phyloP scores from a whole-genome alignment of 805 yeast genomes.

The Pichia deserticola region DNA sequence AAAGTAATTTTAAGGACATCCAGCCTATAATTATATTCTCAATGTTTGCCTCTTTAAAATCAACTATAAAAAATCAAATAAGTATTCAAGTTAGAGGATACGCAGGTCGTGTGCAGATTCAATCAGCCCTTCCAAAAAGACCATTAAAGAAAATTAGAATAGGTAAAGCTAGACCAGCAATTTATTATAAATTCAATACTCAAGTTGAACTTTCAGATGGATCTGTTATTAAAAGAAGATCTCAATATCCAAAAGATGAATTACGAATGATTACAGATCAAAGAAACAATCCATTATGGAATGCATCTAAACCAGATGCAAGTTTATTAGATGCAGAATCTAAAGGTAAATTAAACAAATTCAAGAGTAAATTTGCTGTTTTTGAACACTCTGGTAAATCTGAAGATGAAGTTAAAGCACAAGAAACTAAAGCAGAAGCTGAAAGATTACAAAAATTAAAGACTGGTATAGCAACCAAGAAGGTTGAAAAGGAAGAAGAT shows the following conservation, averaged over 20 bases:
- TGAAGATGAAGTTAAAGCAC: constrained; percentile 21
- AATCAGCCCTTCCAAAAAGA: constrained; percentile 34
- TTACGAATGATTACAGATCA: constrained; percentile 81
- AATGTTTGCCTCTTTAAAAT: not conserved
- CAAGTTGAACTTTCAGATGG: constrained; percentile 92
- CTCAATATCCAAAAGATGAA: constrained; percentile 85
- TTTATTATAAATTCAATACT: constrained; percentile 84
- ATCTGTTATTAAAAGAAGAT: constrained; percentile 72
- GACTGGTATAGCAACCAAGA: constrained; percentile 21
- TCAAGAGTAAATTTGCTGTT: constrained; percentile 57
- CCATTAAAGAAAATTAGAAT: constrained; percentile 60
- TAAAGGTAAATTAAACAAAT: constrained; percentile 70
- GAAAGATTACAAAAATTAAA: constrained; percentile 24
- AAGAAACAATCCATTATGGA: constrained; percentile 83
- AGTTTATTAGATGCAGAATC: constrained; percentile 72
- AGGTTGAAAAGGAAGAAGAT: constrained; percentile 17
- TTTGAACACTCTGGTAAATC: constrained; percentile 34
- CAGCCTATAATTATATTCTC: no score
- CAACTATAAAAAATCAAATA: not conserved
- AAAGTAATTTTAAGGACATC: no score
- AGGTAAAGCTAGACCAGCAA: constrained; percentile 91
- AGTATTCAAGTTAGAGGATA: constrained; percentile 15
- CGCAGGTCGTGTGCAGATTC: constrained; percentile 26
- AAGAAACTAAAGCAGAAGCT: constrained; percentile 20
- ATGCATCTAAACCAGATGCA: constrained; percentile 74